phyloP scores from a whole-genome alignment of 164 flowering plant genomes.

The Stephania japonica region DNA sequence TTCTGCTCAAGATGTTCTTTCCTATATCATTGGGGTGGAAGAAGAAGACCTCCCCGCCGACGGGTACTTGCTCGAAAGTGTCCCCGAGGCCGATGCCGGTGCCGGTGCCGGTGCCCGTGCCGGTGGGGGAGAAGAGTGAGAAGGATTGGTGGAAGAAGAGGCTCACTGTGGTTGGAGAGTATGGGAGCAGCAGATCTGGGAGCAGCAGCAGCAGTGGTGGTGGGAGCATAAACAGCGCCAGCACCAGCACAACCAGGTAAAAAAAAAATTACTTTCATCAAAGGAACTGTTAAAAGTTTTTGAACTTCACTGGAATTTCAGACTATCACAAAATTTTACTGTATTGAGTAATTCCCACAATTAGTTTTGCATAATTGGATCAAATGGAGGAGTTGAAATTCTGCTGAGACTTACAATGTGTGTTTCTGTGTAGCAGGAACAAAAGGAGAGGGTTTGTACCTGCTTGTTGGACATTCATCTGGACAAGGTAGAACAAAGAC shows the following conservation, averaged over 20 bases:
- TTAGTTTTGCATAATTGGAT: background rate
- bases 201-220: slow-evolving; percentile 13
- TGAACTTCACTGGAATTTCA: too few relatives aligned
- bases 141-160: slow-evolving; percentile 42
- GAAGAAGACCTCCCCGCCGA: slow-evolving; percentile 19
- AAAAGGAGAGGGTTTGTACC: slow-evolving; percentile 11
- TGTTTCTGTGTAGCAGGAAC: slow-evolving; percentile 21
- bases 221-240: slow-evolving; percentile 15
- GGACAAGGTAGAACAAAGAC: slow-evolving; percentile 24
- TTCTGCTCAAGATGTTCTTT: slow-evolving; percentile 57
- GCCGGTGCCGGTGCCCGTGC: slow-evolving; percentile 21
- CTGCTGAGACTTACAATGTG: slow-evolving; percentile 4
- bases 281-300: too few relatives aligned
- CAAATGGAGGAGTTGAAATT: background rate
- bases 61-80: slow-evolving; percentile 24
- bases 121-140: slow-evolving; percentile 24
- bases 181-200: slow-evolving; percentile 9
- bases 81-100: slow-evolving; percentile 23
- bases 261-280: background rate
- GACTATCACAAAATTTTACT: too few relatives aligned
- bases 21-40: slow-evolving; percentile 33
- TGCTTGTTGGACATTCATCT: slow-evolving; percentile 37
- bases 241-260: slow-evolving; percentile 21
- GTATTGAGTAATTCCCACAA: too few relatives aligned
- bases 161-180: slow-evolving; percentile 13